Evolutionary conservation across 805 yeast species (phyloP), one percentile per base, ranked within the genome.

Genomic region (Kurtzmaniella cleridarum): DNA sequence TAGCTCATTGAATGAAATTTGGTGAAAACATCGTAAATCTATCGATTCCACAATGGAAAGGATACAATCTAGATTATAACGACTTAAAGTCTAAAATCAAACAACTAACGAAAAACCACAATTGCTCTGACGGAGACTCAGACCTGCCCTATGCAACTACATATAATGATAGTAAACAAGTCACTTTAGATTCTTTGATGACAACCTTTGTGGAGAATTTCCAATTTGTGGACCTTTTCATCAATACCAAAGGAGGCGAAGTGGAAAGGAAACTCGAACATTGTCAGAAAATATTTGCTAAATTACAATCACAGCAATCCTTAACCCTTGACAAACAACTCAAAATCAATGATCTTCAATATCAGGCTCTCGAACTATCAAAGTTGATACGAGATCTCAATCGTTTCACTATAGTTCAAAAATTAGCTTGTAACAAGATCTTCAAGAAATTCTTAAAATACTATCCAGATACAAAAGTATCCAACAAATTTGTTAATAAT

Each of bases 11-110:
- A 17, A 90, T 90, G 98, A 91, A 88, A 62, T 90, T 89, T 59
- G 96, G 96, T 37, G 70, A 77, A 31, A 89, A 84, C 52, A 71
- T 90, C 16, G 67, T 75, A 38, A 79, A 76, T 46, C 72, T 87
- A 49, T 84, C 95, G 10, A 84, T 88, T 17, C 88, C 90, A 2
- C 93, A 86, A 64, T 90, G 98, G 97, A 75, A 76, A 50, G 75
- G 77, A 44, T 82, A 86, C 60, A 88, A 90, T 58, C 71, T 90
- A 30, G 89, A 87, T 53, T 90, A 90, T 61, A 83, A 87, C 48
- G 85, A 79, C 28, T 57, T 90, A 41, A 90, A 89, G 59, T 61
- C 62, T 3, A 69, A 74, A 33, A 86, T 90, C 42, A 73, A 81
- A 49, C 55, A 59, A 15, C 78, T 80, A 7, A 83, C 91, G 36